Base-by-base conservation (phyloP, 2,329 filamentous ascomycete genomes). In the Fusarium ambrosium region DNA sequence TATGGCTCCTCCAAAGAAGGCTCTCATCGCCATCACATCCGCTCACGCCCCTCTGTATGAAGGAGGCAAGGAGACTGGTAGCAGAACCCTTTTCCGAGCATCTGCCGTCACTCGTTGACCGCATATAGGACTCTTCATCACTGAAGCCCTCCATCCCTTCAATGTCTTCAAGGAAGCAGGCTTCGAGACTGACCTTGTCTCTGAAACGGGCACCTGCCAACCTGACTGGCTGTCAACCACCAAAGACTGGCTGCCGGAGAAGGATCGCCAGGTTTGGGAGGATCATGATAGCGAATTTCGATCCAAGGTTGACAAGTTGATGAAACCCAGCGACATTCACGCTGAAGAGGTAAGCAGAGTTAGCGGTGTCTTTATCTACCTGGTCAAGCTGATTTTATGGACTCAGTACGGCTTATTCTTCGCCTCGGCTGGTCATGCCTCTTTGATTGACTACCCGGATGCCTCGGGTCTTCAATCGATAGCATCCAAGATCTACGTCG, bases 271-370 rank as follows among this genome's bases (percentile, higher is more conserved):
- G 7, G 58, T 16, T 7, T 87, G 83, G 84, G 81, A 85, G 9
- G 80, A 87, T 62, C 53, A 62, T 22, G 77, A 75, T 69, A 84
- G 84, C 72, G 84, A 84, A 8, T 87, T 88, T 78, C 80, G 85
- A 64, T 78, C 80, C 61, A 86, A 87, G 76, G 79, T 87, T 11
- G 86, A 87, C 73, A 80, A 82, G 39, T 80, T 86, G 74, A 71
- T 80, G 60, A 84, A 82, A 67, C 81, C 85, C 2, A 66, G 69
- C 14, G 74, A 77, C 3, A 37, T 77, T 9, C 81, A 85, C 45
- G 74, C 43, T 10, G 43, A 48, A 48, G 43, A 48, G 16, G 22
- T 27, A 14, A 48, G 22, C 22, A 24, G 22, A 24, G 22, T 24
- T 24, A 24, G 22, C 22, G 22, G 22, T 24, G 22, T 24, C 22